Percentiles rank a stretch among this genome's conserved stretches.
These are phyloP conservation scores for Nothomitra cinnamomea DNA, from an alignment of 2,329 filamentous ascomycete species.

Conservation along the genomic window DNA sequence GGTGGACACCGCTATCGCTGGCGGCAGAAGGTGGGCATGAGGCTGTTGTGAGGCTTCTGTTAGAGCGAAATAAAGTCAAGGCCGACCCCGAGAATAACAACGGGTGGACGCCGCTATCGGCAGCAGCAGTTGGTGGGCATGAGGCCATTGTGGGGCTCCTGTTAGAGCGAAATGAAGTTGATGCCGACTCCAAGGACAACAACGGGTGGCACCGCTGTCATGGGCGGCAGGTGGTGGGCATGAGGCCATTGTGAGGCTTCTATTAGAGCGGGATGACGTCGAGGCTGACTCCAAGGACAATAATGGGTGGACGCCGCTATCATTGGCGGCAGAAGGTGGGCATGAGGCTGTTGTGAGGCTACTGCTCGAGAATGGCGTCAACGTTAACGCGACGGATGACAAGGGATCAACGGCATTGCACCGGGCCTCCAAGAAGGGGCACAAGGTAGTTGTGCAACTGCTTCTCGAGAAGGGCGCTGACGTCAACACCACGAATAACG, in stretches of 20 bases:
- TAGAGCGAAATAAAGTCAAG: neutral
- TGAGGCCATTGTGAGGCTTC: constrained; percentile 65
- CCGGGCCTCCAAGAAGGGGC: too few relatives aligned
- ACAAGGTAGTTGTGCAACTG: too few relatives aligned
- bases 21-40: neutral
- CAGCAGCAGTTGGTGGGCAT: neutral
- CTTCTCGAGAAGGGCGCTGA: too few relatives aligned
- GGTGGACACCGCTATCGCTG: neutral
- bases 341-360: neutral
- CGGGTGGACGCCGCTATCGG: neutral
- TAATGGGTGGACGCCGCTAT: neutral
- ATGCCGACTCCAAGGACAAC: neutral
- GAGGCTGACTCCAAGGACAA: constrained; percentile 34
- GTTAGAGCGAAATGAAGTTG: neutral
- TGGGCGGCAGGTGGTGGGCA: constrained; percentile 70
- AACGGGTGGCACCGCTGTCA: neutral
- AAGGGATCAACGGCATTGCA: too few relatives aligned
- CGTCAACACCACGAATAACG: too few relatives aligned
- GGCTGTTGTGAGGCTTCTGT: neutral
- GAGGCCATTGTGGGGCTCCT: neutral
- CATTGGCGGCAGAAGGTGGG: neutral
- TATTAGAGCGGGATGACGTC: constrained; percentile 73
- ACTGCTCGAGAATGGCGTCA: neutral
- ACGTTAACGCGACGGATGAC: too few relatives aligned
- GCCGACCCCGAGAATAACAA: neutral